Evolutionary conservation across 345 rosid genomes (phyloP), one percentile per base, ranked within the genome.

Genomic region (Limnanthes douglasii): DNA sequence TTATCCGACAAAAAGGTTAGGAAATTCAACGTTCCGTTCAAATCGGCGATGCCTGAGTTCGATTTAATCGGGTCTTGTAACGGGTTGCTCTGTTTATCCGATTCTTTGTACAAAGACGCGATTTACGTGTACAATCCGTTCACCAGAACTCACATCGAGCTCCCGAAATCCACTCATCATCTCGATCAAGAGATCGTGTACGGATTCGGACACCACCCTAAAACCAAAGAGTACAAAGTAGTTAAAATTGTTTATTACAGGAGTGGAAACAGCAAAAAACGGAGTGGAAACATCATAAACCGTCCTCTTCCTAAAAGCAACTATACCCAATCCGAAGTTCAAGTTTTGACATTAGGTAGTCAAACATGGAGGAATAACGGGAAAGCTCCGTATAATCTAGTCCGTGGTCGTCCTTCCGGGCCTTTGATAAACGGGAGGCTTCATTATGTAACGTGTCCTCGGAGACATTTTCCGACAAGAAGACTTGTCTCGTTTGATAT

Each of bases 401-500:
- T 69, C 22, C 48, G 50, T 37, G 45, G 75, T 27, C 57, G 75
- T 36, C 55, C 82, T 0, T 58, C 90, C 0, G 95, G 76, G 66
- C 75, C 95, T 16, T 56, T 78, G 39, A 69, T 82, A 41, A 48
- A 58, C 8, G 95, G 97, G 11, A 67, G 73, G 59, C 69, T 88
- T 31, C 97, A 88, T 51, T 88, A 82, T 74, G 78, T 76, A 2
- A 72, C 73, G 3, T 37, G 70, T 21, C 93, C 77, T 0, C 56
- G 72, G 2, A 56, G 93, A 34, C 58, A 69, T 43, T 54, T 62
- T 14, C 82, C 78, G 0, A 65, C 79, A 27, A 66, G 92, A 11
- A 57, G 69, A 54, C 39, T 88, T 4, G 61, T 88, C 3, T 78
- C 97, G 0, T 70, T 88, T 48, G 95, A 83, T 59, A 46, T 88